Percentiles rank a stretch among this genome's conserved stretches.
Conservation (phyloP, 495 filamentous ascomycete species). For the Penicillium robsamsonii region DNA sequence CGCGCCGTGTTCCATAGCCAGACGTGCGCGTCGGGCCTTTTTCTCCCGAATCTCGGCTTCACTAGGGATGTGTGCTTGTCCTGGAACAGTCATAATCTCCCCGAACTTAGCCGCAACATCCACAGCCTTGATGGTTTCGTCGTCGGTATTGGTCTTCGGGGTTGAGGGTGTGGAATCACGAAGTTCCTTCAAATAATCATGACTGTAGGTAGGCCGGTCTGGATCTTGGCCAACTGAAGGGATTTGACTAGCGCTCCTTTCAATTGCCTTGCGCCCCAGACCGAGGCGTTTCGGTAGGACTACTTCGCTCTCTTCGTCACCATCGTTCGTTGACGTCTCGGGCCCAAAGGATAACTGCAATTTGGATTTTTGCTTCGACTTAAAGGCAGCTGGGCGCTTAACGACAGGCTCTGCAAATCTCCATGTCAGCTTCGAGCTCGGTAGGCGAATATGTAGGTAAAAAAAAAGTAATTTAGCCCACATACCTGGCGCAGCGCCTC, state of each 20-base stretch:
- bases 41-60: conserved; percentile 90
- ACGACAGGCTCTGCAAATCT: conserved; percentile 34
- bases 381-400: conserved; percentile 43
- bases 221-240: conserved; percentile 55
- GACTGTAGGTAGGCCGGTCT: conserved; percentile 79
- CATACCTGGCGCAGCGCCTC: conserved; percentile 35
- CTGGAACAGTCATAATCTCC: conserved; percentile 39
- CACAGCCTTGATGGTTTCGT: conserved; percentile 58
- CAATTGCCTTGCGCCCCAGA: conserved; percentile 66
- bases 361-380: conserved; percentile 63
- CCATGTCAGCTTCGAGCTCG: conserved; percentile 15
- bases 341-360: conserved; percentile 73
- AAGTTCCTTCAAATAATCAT: conserved; percentile 82
- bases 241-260: conserved; percentile 66
- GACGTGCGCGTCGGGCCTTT: conserved; percentile 78
- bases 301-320: conserved; percentile 54
- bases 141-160: conserved; percentile 55
- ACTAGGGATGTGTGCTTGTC: conserved; percentile 61
- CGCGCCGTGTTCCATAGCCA: conserved; percentile 69
- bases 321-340: conserved; percentile 53
- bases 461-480: conserved; percentile 1
- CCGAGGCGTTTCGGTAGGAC: conserved; percentile 68
- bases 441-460: background rate
- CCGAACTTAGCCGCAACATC: conserved; percentile 68
- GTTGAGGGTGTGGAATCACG: conserved; percentile 78